phyloP scores from a whole-genome alignment of 2,329 filamentous ascomycete genomes.

The Mycosphaerella sp. region DNA sequence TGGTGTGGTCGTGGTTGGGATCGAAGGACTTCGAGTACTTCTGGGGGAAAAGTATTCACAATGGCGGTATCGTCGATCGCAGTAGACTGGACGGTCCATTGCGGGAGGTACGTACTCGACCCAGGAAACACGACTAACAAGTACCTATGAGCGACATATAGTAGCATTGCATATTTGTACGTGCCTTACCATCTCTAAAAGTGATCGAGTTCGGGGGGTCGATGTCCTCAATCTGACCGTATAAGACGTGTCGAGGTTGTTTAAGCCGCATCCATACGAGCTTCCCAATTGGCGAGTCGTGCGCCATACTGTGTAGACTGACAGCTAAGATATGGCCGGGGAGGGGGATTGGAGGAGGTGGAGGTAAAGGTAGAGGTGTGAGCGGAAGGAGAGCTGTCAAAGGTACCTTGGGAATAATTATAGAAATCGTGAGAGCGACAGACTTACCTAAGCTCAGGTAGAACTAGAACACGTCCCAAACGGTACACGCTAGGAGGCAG shows the following conservation, averaged over 20 bases:
- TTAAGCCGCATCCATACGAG: conserved; percentile 57
- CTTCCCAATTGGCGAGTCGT: conserved; percentile 9
- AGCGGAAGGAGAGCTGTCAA: too few relatives aligned
- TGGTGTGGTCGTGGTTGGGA: conserved; percentile 1
- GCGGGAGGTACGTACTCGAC: conserved; percentile 47
- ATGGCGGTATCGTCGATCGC: conserved; percentile 56
- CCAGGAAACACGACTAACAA: conserved; percentile 48
- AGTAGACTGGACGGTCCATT: conserved; percentile 52
- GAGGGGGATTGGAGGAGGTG: not conserved
- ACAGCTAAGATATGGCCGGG: not conserved
- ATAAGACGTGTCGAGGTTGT: conserved; percentile 54
- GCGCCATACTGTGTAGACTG: not conserved
- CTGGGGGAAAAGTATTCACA: conserved; percentile 19
- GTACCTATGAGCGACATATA: conserved; percentile 25
- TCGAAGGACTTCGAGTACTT: not conserved
- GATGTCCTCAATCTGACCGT: conserved; percentile 65
- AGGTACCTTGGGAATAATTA: too few relatives aligned
- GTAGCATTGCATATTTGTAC: not conserved
- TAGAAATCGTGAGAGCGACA: too few relatives aligned
- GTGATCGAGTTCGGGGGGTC: conserved; percentile 33
- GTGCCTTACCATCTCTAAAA: conserved; percentile 53
- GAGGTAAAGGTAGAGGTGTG: not conserved
- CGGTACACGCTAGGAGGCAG: too few relatives aligned
- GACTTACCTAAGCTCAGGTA: too few relatives aligned
- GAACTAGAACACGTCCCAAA: too few relatives aligned